These are phyloP conservation scores for Fulvia fulva DNA, from an alignment of 2,329 filamentous ascomycete genomes.

Conservation along the genomic window DNA sequence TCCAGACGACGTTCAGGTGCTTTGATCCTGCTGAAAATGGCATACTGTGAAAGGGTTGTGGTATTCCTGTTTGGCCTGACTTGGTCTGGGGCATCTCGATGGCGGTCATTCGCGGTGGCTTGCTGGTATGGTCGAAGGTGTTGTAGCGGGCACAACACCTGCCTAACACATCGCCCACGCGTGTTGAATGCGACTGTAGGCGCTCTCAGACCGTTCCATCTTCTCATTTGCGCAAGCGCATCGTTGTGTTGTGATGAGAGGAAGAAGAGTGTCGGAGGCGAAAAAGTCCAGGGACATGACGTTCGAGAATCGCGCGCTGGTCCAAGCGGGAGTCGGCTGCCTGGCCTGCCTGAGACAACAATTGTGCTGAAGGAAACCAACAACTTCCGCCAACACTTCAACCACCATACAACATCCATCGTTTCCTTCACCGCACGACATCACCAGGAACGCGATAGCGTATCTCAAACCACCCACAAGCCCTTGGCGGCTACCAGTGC, in stretches of 20 bases:
- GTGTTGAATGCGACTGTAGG: background rate
- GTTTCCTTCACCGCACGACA: background rate
- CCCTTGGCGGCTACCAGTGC: background rate
- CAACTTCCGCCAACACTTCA: background rate
- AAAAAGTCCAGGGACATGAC: background rate
- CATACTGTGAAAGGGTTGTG: conserved; percentile 1
- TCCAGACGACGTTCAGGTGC: conserved; percentile 3
- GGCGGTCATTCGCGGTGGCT: background rate
- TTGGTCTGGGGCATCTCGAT: background rate
- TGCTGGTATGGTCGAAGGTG: background rate
- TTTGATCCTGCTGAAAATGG: conserved; percentile 9
- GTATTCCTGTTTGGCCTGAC: no score
- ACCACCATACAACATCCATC: background rate
- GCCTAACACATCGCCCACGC: background rate
- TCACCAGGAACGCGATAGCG: background rate
- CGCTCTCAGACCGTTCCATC: conserved; percentile 16
- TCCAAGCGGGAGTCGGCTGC: background rate
- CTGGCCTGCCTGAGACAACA: background rate
- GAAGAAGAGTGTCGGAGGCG: background rate
- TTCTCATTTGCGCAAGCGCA: conserved; percentile 28
- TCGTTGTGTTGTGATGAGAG: conserved; percentile 5
- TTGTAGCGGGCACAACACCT: background rate
- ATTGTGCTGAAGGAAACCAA: background rate
- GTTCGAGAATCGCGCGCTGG: background rate
- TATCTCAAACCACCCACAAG: background rate